phyloP scores from a whole-genome alignment of 1,139 yeast genomes.

The Zygoascus sp. region DNA sequence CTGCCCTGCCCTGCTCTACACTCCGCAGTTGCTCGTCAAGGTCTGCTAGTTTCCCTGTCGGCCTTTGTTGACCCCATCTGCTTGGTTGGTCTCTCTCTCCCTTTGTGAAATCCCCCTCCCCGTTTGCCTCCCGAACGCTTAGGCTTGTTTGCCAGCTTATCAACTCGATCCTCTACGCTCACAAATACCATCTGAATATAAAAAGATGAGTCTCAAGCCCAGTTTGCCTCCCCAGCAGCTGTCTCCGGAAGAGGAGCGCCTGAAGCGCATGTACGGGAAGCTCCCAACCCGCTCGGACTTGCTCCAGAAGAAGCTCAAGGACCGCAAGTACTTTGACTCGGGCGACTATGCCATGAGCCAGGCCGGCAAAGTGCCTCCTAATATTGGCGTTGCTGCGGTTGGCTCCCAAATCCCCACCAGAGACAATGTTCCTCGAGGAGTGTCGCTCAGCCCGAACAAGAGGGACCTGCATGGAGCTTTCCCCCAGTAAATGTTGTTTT shows the following conservation, averaged over 20 bases:
- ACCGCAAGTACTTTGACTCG: slow-evolving; percentile 90
- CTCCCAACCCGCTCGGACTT: slow-evolving; percentile 83
- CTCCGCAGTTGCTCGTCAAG: too few species aligned
- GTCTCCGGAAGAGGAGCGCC: slow-evolving; percentile 37
- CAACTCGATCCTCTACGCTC: background rate
- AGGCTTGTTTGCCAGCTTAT: background rate
- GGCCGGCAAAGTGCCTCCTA: slow-evolving; percentile 43
- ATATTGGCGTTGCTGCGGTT: slow-evolving; percentile 33
- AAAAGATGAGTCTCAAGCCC: background rate
- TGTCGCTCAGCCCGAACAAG: slow-evolving; percentile 14
- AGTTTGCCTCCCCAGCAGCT: slow-evolving; percentile 12
- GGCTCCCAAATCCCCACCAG: slow-evolving; percentile 43
- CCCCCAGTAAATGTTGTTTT: background rate
- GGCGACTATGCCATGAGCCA: slow-evolving; percentile 96
- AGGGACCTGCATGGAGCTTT: background rate
- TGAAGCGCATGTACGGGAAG: slow-evolving; percentile 79
- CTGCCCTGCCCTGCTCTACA: too few species aligned
- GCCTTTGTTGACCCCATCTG: background rate
- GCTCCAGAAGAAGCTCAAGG: slow-evolving; percentile 63
- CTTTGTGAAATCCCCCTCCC: background rate
- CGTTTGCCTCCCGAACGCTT: too few species aligned
- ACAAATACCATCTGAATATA: background rate
- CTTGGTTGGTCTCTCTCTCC: background rate
- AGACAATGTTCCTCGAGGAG: slow-evolving; percentile 37
- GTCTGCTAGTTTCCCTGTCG: background rate